Evolutionary conservation across 208 protist genomes (phyloP).

Genomic region (Acanthamoeba lugdunensis): DNA sequence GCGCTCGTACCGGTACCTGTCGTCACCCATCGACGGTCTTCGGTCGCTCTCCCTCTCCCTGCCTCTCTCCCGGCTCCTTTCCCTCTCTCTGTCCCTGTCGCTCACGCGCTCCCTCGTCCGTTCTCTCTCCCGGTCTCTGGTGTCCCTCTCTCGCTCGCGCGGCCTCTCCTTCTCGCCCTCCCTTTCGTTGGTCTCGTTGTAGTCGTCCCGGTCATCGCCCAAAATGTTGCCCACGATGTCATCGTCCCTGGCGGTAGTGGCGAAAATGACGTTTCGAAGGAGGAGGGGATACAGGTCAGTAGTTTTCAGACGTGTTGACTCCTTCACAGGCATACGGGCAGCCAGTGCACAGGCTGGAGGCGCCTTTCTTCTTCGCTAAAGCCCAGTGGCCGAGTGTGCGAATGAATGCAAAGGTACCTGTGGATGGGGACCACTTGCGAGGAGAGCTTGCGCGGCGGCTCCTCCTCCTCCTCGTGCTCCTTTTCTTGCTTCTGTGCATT

Average conservation of each 20-base stretch:
- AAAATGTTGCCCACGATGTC: slow-evolving; percentile 43
- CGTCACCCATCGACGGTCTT: not conserved
- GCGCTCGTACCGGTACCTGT: not conserved
- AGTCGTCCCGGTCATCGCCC: not conserved
- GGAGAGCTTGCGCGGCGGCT: not conserved
- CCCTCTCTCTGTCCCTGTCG: not conserved
- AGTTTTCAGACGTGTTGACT: too few species aligned
- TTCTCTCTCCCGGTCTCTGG: not conserved
- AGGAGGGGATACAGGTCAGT: not conserved
- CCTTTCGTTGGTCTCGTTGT: slow-evolving; percentile 1
- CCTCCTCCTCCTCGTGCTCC: not conserved
- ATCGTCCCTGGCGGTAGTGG: slow-evolving; percentile 4
- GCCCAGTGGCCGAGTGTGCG: too few species aligned
- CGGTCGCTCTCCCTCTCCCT: not conserved
- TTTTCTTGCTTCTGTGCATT: not conserved
- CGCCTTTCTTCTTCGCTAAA: too few species aligned
- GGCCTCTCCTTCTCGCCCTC: not conserved
- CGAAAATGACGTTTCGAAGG: not conserved
- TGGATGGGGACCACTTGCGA: slow-evolving; percentile 10
- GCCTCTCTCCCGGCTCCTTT: not conserved
- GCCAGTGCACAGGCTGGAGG: too few species aligned
- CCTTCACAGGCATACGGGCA: too few species aligned
- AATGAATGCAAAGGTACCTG: not conserved
- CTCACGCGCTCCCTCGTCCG: not conserved
- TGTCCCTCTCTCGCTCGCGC: not conserved